Conservation (phyloP, 768 basidiomycete species). For the Phanerochaete sordida region DNA sequence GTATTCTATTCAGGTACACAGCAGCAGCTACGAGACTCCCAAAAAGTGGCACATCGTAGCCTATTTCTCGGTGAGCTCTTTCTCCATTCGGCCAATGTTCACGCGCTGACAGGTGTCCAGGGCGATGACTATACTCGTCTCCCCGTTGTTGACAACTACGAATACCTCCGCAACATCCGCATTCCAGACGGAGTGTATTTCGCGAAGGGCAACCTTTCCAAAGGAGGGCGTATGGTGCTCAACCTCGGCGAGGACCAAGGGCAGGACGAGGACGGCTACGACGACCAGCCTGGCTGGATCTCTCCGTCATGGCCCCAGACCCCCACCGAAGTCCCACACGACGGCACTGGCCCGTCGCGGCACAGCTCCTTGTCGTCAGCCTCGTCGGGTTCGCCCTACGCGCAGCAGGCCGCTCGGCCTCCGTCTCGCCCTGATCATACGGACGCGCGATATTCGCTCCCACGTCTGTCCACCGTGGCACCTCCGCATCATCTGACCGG, state of each 20-base stretch:
- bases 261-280: conserved; percentile 16
- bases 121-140: conserved; percentile 65
- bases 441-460: conserved; percentile 16
- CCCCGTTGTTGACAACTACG: conserved; percentile 72
- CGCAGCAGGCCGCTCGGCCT: conserved; percentile 8
- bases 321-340: conserved; percentile 4
- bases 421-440: conserved; percentile 1
- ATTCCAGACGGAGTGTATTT: conserved; percentile 74
- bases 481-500: conserved; percentile 19
- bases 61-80: conserved; percentile 64
- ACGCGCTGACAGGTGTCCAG: conserved; percentile 30
- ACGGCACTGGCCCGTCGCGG: conserved; percentile 3
- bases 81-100: conserved; percentile 2
- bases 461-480: conserved; percentile 25
- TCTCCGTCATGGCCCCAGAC: conserved; percentile 18
- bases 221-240: conserved; percentile 20
- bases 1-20: conserved; percentile 71
- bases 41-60: conserved; percentile 85
- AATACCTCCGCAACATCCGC: conserved; percentile 63
- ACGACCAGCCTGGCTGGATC: conserved; percentile 22
- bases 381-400: conserved; percentile 8
- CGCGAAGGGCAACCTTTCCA: conserved; percentile 44
- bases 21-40: conserved; percentile 52
- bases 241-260: conserved; percentile 23
- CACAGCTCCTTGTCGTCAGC: conserved; percentile 14